A percentile compares a stretch with the other conserved stretches of the same genome.
Evolutionary conservation across 805 yeast genomes (phyloP).

Genomic region (Ogataea degrootiae): DNA sequence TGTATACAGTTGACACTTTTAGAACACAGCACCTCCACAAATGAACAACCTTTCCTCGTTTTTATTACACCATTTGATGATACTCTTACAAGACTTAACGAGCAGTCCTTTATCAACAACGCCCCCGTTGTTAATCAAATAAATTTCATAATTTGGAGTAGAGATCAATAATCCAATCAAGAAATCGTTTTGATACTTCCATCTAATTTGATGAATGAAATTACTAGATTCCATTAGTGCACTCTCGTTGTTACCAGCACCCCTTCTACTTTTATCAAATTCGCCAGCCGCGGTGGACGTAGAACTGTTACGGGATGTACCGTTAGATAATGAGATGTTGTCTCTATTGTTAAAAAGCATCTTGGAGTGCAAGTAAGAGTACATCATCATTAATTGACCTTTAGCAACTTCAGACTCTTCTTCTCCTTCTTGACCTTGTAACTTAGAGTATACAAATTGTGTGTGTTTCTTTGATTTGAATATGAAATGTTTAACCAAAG

Average conservation of each 20-base stretch:
- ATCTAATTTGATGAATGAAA: conserved; percentile 22
- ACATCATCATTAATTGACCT: conserved; percentile 26
- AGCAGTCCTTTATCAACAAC: conserved; percentile 50
- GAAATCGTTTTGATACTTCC: conserved; percentile 22
- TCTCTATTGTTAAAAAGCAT: conserved; percentile 8
- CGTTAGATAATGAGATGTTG: neutral
- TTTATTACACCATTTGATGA: conserved; percentile 72
- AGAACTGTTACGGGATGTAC: neutral
- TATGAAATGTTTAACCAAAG: conserved; percentile 68
- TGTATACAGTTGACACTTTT: neutral
- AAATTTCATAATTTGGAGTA: conserved; percentile 50
- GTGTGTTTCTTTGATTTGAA: conserved; percentile 67
- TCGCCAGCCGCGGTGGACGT: neutral
- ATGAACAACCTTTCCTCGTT: conserved; percentile 69
- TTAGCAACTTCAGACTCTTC: conserved; percentile 12
- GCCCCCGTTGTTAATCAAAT: conserved; percentile 53
- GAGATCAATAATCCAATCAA: conserved; percentile 25
- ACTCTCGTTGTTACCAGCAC: neutral
- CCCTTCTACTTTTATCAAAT: neutral
- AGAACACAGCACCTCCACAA: conserved; percentile 67
- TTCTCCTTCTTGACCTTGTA: conserved; percentile 17
- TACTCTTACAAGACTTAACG: conserved; percentile 54
- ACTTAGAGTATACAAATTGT: conserved; percentile 45
- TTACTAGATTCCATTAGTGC: conserved; percentile 15
- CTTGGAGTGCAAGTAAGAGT: conserved; percentile 24